Base-by-base conservation (phyloP, 2,329 filamentous ascomycete species). In the Cladosporium oxysporum region DNA sequence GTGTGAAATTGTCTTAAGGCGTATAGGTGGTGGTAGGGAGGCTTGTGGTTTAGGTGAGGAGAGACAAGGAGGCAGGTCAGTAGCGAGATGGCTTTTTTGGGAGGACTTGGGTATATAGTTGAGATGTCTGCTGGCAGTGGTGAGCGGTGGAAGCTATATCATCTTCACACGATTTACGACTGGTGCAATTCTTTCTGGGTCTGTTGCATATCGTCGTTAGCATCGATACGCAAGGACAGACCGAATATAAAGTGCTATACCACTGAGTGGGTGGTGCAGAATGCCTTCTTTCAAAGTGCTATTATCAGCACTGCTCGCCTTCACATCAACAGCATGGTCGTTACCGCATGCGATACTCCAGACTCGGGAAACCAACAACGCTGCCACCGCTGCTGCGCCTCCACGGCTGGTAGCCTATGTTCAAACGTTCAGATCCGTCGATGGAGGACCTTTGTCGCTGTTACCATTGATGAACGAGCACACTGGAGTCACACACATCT, bases 401-500 rank as follows among this genome's bases (percentile, higher is more conserved):
- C 67, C 66, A 26, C 69, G 67, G 10, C 60, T 70, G 28, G 70
- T 72, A 44, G 68, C 70, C 14, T 75, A 75, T 57, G 68, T 75
- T 5, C 74, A 75, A 65, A 74, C 71, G 1, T 74, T 73, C 59
- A 68, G 67, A 35, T 68, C 69, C 10, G 66, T 66, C 10, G 67
- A 70, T 31, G 69, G 69, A 37, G 68, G 69, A 11, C 67, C 70
- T 21, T 66, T 74, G 16, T 74, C 73, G 3, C 60, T 76, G 0
- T 64, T 73, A 1, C 74, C 73, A 14, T 58, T 76, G 0, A 44
- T 72, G 11, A 57, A 71, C n/a, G 64, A 75, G 29, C 66, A 71
- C 8, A 74, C 72, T 3, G 29, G 67, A 29, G 68, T 73, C 31
- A 74, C 74, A 16, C 74, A 76, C 66, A 62, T 75, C 65, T 68